Evolutionary conservation across 2,329 filamentous ascomycete species (phyloP).

Genomic region (Sodiomyces alkalinus): DNA sequence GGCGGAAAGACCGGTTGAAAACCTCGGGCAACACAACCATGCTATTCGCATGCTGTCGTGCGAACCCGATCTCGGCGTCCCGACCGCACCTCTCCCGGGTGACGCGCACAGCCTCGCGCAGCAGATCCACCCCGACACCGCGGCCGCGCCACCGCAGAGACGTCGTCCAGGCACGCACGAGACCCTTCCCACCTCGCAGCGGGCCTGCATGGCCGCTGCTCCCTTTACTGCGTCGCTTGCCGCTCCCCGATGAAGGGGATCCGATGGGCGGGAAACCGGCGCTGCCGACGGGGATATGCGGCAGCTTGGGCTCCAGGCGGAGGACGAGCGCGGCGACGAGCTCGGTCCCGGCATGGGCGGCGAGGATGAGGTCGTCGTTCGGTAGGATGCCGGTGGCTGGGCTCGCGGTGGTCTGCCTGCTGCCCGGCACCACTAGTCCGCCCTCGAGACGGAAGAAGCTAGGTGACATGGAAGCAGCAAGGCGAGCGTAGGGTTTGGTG

Average conservation of each 20-base stretch:
- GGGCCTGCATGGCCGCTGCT: constrained; percentile 24
- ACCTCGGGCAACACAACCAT: constrained; percentile 43
- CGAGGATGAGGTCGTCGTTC: constrained; percentile 42
- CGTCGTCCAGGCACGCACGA: constrained; percentile 76
- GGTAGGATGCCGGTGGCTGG: constrained; percentile 6
- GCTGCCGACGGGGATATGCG: constrained; percentile 3
- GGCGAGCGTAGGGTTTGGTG: constrained; percentile 44
- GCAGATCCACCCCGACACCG: constrained; percentile 56
- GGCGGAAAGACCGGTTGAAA: constrained; percentile 47
- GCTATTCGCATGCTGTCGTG: constrained; percentile 63
- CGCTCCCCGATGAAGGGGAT: constrained; percentile 10
- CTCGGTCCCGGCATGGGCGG: constrained; percentile 51
- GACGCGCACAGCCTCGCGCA: constrained; percentile 56
- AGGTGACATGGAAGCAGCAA: constrained; percentile 46
- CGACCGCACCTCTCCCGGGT: constrained; percentile 55
- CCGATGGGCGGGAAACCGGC: constrained; percentile 7
- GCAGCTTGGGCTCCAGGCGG: constrained; percentile 35
- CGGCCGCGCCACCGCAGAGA: constrained; percentile 50
- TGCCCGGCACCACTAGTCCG: constrained; percentile 16
- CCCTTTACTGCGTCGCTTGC: constrained; percentile 19
- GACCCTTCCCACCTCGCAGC: constrained; percentile 44
- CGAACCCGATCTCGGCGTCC: constrained; percentile 55
- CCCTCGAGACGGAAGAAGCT: constrained; percentile 38
- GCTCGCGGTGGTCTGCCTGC: constrained; percentile 15
- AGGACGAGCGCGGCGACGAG: constrained; percentile 60